These are phyloP conservation scores for Groenewaldozyma tartarivorans DNA, from an alignment of 805 yeast genomes.

Conservation along the genomic window DNA sequence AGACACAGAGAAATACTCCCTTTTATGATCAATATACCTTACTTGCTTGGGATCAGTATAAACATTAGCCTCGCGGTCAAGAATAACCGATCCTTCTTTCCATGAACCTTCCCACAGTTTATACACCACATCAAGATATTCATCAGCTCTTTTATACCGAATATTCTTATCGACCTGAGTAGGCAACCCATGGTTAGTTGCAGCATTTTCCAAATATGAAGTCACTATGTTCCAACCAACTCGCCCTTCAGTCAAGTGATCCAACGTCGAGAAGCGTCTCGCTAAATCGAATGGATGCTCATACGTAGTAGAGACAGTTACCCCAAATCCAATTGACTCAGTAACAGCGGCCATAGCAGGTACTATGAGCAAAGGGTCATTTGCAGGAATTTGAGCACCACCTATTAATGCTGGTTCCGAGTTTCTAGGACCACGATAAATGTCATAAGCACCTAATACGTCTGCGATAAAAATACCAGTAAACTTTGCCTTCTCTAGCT, in stretches of 20 bases:
- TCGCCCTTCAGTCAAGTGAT: constrained; percentile 35
- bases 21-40: constrained; percentile 34
- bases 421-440: constrained; percentile 33
- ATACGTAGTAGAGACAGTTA: constrained; percentile 35
- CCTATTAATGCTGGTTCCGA: constrained; percentile 32
- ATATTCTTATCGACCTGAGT: constrained; percentile 32
- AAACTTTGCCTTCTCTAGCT: constrained; percentile 31
- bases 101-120: constrained; percentile 35
- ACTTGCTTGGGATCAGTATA: constrained; percentile 29
- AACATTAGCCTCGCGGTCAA: constrained; percentile 17
- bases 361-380: constrained; percentile 32
- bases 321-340: constrained; percentile 35
- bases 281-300: constrained; percentile 36
- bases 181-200: constrained; percentile 36
- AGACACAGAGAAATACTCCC: constrained; percentile 33
- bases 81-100: constrained; percentile 35
- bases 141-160: constrained; percentile 34
- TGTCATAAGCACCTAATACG: constrained; percentile 33
- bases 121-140: constrained; percentile 32
- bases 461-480: constrained; percentile 34
- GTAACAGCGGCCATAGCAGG: constrained; percentile 35
- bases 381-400: constrained; percentile 31
- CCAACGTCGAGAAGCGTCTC: constrained; percentile 36
- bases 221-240: constrained; percentile 43
- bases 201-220: constrained; percentile 35